phyloP scores from a whole-genome alignment of 164 flowering plant species.

The Echeveria elegans region DNA sequence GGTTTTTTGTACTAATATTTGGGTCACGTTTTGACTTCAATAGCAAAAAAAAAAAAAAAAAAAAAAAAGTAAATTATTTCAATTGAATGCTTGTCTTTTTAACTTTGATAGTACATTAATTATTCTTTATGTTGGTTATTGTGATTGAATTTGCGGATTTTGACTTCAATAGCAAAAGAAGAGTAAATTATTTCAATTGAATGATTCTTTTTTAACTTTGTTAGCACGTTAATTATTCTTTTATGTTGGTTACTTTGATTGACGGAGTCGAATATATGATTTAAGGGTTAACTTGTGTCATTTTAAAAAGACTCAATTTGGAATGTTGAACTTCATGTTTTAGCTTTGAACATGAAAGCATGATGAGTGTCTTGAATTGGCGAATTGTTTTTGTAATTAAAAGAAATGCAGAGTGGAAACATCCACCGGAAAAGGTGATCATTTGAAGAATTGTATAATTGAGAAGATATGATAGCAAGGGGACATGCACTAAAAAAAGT shows the following conservation, averaged over 20 bases:
- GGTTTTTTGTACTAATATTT: neutral
- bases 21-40: neutral
- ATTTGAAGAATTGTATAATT: no score
- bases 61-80: neutral
- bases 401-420: no score
- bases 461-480: conserved; percentile 1
- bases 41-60: neutral
- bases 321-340: neutral
- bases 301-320: neutral
- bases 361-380: no score
- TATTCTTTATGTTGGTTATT: neutral
- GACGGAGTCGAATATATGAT: neutral
- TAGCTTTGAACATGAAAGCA: no score
- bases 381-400: no score
- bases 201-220: neutral
- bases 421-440: no score
- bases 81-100: neutral
- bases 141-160: no score
- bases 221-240: conserved; percentile 1
- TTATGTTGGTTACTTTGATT: neutral
- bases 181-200: neutral
- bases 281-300: neutral
- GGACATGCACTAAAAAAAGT: neutral
- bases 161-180: no score
- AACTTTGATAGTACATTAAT: conserved; percentile 3